Percentiles rank a stretch among this genome's conserved stretches.
Evolutionary conservation across 2,329 filamentous ascomycete genomes (phyloP).

Genomic region (Ophiocordyceps camponoti-leonardi): DNA sequence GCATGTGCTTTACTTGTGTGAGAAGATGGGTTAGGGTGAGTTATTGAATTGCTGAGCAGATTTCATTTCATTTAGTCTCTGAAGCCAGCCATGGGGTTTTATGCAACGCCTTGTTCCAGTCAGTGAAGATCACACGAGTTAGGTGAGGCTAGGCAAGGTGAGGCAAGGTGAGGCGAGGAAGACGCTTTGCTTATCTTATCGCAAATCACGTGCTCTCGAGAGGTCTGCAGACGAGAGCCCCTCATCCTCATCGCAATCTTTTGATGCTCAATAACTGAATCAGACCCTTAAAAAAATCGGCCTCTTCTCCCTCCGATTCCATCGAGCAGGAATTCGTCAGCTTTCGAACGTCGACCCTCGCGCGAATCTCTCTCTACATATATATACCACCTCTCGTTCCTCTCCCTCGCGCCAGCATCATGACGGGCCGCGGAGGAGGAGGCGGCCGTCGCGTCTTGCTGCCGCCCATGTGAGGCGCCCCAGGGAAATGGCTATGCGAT

Average conservation of each 20-base stretch:
- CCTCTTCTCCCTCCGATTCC: neutral
- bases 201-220: neutral
- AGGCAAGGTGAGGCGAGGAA: neutral
- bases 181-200: neutral
- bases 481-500: no score
- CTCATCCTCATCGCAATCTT: neutral
- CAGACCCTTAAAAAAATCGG: neutral
- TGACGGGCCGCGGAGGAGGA: slow-evolving; percentile 43
- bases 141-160: no score
- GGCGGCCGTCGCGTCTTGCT: slow-evolving; percentile 42
- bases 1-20: neutral
- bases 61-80: no score
- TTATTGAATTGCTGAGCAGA: no score
- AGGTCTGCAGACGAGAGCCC: neutral
- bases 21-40: no score
- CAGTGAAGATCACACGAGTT: no score
- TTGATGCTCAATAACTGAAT: no score
- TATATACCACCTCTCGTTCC: no score
- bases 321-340: neutral
- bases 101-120: no score
- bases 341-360: neutral
- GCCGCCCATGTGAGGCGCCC: slow-evolving; percentile 30
- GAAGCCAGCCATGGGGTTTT: no score
- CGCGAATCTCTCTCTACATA: no score
- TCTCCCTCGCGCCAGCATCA: slow-evolving; percentile 8